phyloP scores from a whole-genome alignment of 495 filamentous ascomycete genomes.

The Penicillium argentinense region DNA sequence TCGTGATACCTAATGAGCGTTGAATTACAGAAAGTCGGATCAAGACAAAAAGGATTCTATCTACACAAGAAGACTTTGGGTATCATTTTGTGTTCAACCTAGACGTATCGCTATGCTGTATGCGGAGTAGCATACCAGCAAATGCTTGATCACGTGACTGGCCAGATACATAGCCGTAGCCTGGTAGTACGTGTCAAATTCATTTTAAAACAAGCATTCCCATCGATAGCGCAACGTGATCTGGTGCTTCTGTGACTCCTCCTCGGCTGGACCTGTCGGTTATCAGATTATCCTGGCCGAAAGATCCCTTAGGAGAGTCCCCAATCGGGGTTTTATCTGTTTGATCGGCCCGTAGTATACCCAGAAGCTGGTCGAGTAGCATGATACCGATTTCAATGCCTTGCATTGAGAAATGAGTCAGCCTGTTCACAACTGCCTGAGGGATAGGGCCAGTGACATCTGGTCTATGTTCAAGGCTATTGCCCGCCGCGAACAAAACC shows the following conservation, averaged over 20 bases:
- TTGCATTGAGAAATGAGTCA: conserved; percentile 13
- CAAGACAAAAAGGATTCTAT: too few species aligned
- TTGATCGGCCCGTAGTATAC: not conserved
- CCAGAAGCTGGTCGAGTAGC: not conserved
- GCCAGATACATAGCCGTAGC: too few species aligned
- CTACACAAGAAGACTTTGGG: too few species aligned
- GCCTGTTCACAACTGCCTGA: conserved; percentile 2
- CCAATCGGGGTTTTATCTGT: not conserved
- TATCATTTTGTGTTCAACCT: too few species aligned
- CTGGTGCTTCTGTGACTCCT: conserved; percentile 9
- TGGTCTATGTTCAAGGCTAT: conserved; percentile 3
- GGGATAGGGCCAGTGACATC: conserved; percentile 11
- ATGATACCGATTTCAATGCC: not conserved
- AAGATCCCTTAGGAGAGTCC: not conserved
- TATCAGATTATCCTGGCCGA: not conserved
- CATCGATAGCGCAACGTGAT: conserved; percentile 21
- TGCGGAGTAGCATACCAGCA: too few species aligned
- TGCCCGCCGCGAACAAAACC: not conserved
- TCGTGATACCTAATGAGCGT: too few species aligned
- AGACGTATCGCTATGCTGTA: too few species aligned
- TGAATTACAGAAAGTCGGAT: too few species aligned
- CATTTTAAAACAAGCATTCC: conserved; percentile 12
- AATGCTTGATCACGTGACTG: too few species aligned
- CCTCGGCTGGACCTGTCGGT: conserved; percentile 2
- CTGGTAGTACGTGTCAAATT: too few species aligned